Evolutionary conservation across 345 rosid genomes (phyloP).

Genomic region (Acer saccharum): DNA sequence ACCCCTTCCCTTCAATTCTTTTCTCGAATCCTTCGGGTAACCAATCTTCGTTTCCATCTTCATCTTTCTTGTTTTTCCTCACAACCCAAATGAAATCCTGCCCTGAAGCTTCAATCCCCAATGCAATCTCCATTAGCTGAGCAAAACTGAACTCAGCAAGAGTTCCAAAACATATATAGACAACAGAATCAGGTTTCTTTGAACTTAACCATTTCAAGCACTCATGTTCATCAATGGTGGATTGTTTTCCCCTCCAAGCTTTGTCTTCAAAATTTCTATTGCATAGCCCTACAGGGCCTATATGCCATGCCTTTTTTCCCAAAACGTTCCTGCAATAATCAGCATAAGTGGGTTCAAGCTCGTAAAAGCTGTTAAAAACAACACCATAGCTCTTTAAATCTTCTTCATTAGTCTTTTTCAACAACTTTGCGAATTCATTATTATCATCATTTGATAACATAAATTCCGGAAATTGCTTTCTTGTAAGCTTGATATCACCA

Average conservation of each 20-base stretch:
- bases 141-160: slow-evolving; percentile 14
- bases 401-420: slow-evolving; percentile 14
- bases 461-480: slow-evolving; percentile 19
- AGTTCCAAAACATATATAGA: slow-evolving; percentile 55
- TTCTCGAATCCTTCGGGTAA: slow-evolving; percentile 35
- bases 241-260: slow-evolving; percentile 29
- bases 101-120: slow-evolving; percentile 44
- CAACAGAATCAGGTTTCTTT: slow-evolving; percentile 39
- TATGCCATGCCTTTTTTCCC: slow-evolving; percentile 48
- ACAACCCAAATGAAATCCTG: slow-evolving; percentile 44
- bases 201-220: slow-evolving; percentile 50
- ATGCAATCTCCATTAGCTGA: slow-evolving; percentile 45
- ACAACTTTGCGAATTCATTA: not conserved
- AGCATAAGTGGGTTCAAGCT: slow-evolving; percentile 43
- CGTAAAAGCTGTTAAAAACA: slow-evolving; percentile 47
- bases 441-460: not conserved
- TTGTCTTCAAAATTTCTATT: slow-evolving; percentile 15
- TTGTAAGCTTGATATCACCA: slow-evolving; percentile 33
- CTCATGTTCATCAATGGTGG: slow-evolving; percentile 20
- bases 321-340: slow-evolving; percentile 36
- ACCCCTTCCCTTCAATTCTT: slow-evolving; percentile 25
- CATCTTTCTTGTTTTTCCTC: slow-evolving; percentile 17
- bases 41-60: slow-evolving; percentile 19
- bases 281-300: slow-evolving; percentile 40
- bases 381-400: slow-evolving; percentile 35